A percentile compares a stretch with the other conserved stretches of the same genome.
These are phyloP conservation scores for Blastobotrys illinoisensis DNA, from an alignment of 1,139 yeast genomes.

Conservation along the genomic window DNA sequence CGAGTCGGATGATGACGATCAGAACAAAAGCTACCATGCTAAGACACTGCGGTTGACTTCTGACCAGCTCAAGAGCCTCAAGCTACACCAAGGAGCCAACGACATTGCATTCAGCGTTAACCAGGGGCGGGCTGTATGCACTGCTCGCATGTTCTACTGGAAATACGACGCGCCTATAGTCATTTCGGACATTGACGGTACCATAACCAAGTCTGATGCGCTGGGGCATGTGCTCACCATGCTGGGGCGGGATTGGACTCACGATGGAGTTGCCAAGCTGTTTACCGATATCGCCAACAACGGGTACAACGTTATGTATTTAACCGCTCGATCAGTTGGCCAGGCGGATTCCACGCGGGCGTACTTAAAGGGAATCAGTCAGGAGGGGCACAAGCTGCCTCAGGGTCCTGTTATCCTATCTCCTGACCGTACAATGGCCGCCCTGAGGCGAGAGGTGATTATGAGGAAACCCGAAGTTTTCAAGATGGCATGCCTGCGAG, in stretches of 20 bases:
- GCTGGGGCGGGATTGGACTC: constrained; percentile 98
- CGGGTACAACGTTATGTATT: constrained; percentile 88
- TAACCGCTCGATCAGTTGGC: constrained; percentile 94
- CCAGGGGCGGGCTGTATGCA: constrained; percentile 72
- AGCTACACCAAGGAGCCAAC: constrained; percentile 74
- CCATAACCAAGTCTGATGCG: constrained; percentile 96
- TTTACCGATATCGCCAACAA: constrained; percentile 79
- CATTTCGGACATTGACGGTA: constrained; percentile 96
- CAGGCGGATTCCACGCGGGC: constrained; percentile 91
- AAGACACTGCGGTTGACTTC: constrained; percentile 88
- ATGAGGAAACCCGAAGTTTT: constrained; percentile 94
- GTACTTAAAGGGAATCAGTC: constrained; percentile 72
- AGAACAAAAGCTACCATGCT: constrained; percentile 43
- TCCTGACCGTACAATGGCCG: constrained; percentile 97
- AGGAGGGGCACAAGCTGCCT: constrained; percentile 70
- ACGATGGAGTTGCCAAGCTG: constrained; percentile 86
- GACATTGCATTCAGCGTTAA: constrained; percentile 72
- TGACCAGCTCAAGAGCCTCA: constrained; percentile 73
- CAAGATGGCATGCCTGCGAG: constrained; percentile 94
- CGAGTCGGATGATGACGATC: constrained; percentile 14
- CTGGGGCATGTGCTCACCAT: constrained; percentile 92
- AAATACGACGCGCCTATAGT: constrained; percentile 80
- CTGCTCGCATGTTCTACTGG: constrained; percentile 80
- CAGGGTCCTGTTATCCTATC: constrained; percentile 91
- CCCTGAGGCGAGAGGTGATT: constrained; percentile 84